A percentile compares a stretch with the other conserved stretches of the same genome.
phyloP scores from a whole-genome alignment of 1,284 basidiomycete genomes.

The Golubevia sp. region DNA sequence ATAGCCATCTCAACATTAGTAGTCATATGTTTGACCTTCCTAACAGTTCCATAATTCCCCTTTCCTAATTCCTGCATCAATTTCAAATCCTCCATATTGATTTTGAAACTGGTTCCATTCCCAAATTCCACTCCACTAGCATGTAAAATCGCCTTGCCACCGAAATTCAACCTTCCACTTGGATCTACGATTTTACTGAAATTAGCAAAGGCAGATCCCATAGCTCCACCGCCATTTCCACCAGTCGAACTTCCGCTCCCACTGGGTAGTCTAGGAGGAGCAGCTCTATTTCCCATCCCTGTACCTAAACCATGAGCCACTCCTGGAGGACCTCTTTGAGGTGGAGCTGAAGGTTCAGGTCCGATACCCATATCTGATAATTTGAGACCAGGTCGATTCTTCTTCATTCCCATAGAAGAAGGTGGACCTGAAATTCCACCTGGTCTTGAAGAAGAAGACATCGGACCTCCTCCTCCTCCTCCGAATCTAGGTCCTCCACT shows the following conservation, averaged over 20 bases:
- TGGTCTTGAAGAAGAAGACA: slow-evolving; percentile 11
- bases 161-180: slow-evolving; percentile 55
- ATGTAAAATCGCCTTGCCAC: slow-evolving; percentile 56
- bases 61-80: slow-evolving; percentile 57
- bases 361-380: slow-evolving; percentile 42
- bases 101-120: slow-evolving; percentile 59
- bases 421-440: slow-evolving; percentile 14
- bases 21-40: slow-evolving; percentile 49
- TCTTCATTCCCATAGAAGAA: slow-evolving; percentile 4
- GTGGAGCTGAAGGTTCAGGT: background rate
- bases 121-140: slow-evolving; percentile 57
- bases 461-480: slow-evolving; percentile 12
- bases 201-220: slow-evolving; percentile 49
- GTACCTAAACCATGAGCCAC: slow-evolving; percentile 1
- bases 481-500: slow-evolving; percentile 26
- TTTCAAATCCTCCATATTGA: slow-evolving; percentile 61
- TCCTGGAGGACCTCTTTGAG: slow-evolving; percentile 5
- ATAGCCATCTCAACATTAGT: slow-evolving; percentile 60
- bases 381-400: slow-evolving; percentile 36
- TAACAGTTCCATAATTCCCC: slow-evolving; percentile 59
- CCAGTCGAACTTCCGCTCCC: slow-evolving; percentile 1
- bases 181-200: slow-evolving; percentile 59
- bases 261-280: slow-evolving; percentile 28
- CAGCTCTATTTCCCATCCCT: slow-evolving; percentile 25
- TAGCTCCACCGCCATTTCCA: slow-evolving; percentile 14